Evolutionary conservation across 2,329 filamentous ascomycete species (phyloP).

Genomic region (Biscogniauxia sp.): DNA sequence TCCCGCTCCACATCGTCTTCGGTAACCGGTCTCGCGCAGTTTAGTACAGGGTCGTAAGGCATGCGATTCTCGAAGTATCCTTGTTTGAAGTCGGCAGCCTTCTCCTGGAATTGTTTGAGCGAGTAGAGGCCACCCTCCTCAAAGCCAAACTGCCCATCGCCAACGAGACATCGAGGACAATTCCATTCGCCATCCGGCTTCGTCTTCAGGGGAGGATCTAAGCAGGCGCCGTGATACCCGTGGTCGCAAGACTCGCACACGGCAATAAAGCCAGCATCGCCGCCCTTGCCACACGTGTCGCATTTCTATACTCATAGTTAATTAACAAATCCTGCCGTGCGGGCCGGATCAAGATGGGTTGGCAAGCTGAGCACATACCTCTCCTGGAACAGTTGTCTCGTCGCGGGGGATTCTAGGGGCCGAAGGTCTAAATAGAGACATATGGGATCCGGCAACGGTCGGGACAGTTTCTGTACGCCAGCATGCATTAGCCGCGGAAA

Average conservation of each 20-base stretch:
- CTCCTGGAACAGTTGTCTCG: slow-evolving; percentile 44
- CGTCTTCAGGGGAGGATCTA: slow-evolving; percentile 78
- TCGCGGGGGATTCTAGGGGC: slow-evolving; percentile 64
- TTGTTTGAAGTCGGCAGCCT: slow-evolving; percentile 92
- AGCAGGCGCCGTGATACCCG: slow-evolving; percentile 80
- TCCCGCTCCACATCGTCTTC: slow-evolving; percentile 96
- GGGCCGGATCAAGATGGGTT: background rate
- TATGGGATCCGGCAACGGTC: slow-evolving; percentile 92
- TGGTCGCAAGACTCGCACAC: slow-evolving; percentile 91
- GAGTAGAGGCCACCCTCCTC: slow-evolving; percentile 97
- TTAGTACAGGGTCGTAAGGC: slow-evolving; percentile 80
- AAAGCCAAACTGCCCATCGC: slow-evolving; percentile 95
- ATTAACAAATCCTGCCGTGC: slow-evolving; percentile 9
- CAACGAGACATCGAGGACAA: slow-evolving; percentile 90
- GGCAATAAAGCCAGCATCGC: slow-evolving; percentile 68
- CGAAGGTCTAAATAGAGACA: slow-evolving; percentile 87
- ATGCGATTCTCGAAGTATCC: slow-evolving; percentile 89
- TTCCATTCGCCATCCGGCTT: slow-evolving; percentile 91
- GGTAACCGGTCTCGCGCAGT: slow-evolving; percentile 76
- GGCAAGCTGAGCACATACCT: slow-evolving; percentile 32
- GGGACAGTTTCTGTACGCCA: slow-evolving; percentile 59
- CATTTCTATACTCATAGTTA: slow-evolving; percentile 59
- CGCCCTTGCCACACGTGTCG: slow-evolving; percentile 79
- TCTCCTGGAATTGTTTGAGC: slow-evolving; percentile 92
- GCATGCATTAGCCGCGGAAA: slow-evolving; percentile 34